Evolutionary conservation across 495 filamentous ascomycete genomes (phyloP), one percentile per base, ranked within the genome.

Genomic region (Polyplosphaeria fusca): DNA sequence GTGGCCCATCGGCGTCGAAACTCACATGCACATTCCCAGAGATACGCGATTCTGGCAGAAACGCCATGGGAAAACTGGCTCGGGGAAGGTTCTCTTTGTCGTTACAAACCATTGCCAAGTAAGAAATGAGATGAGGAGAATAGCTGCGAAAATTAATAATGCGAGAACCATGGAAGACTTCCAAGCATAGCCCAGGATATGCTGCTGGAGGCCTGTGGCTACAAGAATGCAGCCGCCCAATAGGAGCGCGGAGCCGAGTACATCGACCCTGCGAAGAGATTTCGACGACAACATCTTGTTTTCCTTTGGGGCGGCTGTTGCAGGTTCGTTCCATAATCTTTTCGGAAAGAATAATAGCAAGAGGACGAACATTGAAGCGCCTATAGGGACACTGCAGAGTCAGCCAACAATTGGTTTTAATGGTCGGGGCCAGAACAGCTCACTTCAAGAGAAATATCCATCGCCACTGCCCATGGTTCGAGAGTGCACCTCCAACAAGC

Each of bases 401-500:
- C 30, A 35, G 30, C 30, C 30, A 35, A n/a, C n/a, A n/a, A n/a
- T n/a, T n/a, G n/a, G n/a, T n/a, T n/a, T n/a, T n/a, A n/a, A n/a
- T n/a, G n/a, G n/a, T n/a, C n/a, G n/a, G n/a, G n/a, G n/a, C n/a
- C n/a, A n/a, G n/a, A n/a, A n/a, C n/a, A n/a, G 12, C 4, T 9
- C 35, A 28, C 25, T 65, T 47, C 55, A 48, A n/a, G 14, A 19
- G 32, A 30, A 79, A 79, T 3, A 79, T 58, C 77, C 72, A 79
- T 25, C 73, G 62, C 77, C 74, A 79, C 1, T 60, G 68, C 11
- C 64, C 66, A 26, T 69, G 57, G n/a, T 71, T 55, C 5, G 50
- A 62, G 39, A 76, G 69, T 24, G 69, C 32, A 14, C 77, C 78
- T 19, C 74, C 73, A 4, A 77, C 47, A n/a, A 80, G 56, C 18